A percentile compares a stretch with the other conserved stretches of the same genome.
Evolutionary conservation across 1,139 yeast species (phyloP).

Genomic region (Suhomyces anneliseae): DNA sequence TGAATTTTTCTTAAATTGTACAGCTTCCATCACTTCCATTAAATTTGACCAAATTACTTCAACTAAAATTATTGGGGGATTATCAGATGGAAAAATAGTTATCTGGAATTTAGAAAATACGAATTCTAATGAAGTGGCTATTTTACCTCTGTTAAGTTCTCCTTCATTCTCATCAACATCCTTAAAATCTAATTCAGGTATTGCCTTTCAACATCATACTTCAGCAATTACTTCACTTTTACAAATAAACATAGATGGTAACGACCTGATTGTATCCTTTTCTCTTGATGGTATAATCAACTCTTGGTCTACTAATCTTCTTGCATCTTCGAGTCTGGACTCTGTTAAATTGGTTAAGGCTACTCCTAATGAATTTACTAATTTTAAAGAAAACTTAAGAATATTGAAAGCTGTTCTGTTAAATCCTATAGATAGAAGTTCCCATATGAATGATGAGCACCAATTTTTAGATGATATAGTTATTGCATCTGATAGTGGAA

Average conservation of each 20-base stretch:
- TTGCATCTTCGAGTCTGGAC: slow-evolving; percentile 32
- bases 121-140: slow-evolving; percentile 16
- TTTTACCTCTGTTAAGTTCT: slow-evolving; percentile 31
- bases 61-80: slow-evolving; percentile 37
- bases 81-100: slow-evolving; percentile 37
- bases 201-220: slow-evolving; percentile 11
- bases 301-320: slow-evolving; percentile 42
- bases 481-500: slow-evolving; percentile 50
- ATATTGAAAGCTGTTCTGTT: slow-evolving; percentile 8
- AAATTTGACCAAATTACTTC: slow-evolving; percentile 33
- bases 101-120: slow-evolving; percentile 37
- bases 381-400: slow-evolving; percentile 11
- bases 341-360: slow-evolving; percentile 16
- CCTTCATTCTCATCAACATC: slow-evolving; percentile 20
- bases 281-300: slow-evolving; percentile 40
- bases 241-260: slow-evolving; percentile 25
- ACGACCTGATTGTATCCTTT: slow-evolving; percentile 30
- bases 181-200: slow-evolving; percentile 2
- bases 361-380: slow-evolving; percentile 13
- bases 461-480: slow-evolving; percentile 33
- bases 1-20: slow-evolving; percentile 47
- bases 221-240: slow-evolving; percentile 16
- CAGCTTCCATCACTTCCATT: slow-evolving; percentile 47
- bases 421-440: not conserved
- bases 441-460: slow-evolving; percentile 9